Conservation (phyloP, 345 rosid species). For the Salix viminalis region DNA sequence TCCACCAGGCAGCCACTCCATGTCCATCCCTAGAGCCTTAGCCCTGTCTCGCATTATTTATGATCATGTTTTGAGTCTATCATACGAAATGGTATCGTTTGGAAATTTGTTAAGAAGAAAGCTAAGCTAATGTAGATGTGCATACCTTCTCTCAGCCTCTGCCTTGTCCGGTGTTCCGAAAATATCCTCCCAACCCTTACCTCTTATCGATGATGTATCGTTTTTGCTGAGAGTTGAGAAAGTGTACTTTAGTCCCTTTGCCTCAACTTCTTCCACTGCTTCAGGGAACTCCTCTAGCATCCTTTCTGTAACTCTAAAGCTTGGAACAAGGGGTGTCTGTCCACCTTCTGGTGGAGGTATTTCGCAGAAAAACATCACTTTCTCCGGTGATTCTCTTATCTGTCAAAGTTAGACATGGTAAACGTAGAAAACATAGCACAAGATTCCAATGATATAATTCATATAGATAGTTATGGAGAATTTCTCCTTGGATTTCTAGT, state of each 20-base stretch:
- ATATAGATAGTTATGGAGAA: background rate
- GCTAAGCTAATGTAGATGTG: background rate
- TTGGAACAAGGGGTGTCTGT: conserved; percentile 67
- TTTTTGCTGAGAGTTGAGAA: conserved; percentile 39
- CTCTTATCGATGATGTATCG: conserved; percentile 52
- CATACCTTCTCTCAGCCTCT: conserved; percentile 50
- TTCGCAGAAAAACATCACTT: conserved; percentile 52
- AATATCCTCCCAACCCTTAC: conserved; percentile 66
- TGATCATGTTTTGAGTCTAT: background rate
- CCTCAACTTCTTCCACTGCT: conserved; percentile 53
- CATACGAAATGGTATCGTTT: background rate
- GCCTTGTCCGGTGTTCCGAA: conserved; percentile 44
- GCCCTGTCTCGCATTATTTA: conserved; percentile 27
- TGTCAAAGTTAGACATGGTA: conserved; percentile 10
- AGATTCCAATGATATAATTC: too few relatives aligned
- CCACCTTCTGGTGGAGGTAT: conserved; percentile 65
- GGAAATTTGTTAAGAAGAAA: background rate
- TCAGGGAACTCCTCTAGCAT: conserved; percentile 60
- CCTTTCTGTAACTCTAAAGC: conserved; percentile 54
- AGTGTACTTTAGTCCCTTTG: conserved; percentile 45
- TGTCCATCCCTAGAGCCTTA: conserved; percentile 49
- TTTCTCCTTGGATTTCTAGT: background rate
- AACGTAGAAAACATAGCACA: too few relatives aligned
- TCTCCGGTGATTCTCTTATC: conserved; percentile 48
- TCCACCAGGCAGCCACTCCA: conserved; percentile 56